Base-by-base conservation (phyloP, 1,284 basidiomycete genomes). In the Butyriboletus appendiculatus region DNA sequence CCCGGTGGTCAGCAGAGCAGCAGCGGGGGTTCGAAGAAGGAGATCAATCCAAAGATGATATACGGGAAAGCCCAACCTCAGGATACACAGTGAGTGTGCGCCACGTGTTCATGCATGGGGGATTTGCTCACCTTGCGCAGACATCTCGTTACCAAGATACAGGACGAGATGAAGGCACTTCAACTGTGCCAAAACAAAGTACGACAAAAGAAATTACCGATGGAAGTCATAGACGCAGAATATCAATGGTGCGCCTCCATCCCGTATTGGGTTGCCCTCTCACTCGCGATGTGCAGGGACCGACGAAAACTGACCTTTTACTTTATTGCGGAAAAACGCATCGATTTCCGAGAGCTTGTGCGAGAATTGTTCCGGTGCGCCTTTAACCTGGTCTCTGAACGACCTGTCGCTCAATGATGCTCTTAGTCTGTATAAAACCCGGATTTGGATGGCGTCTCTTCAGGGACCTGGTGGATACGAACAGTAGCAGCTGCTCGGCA, bases 181-280 rank as follows among this genome's bases (percentile, higher is more conserved):
- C 87, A 92, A 66, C 77, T 98, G 55, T 97, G 96, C 66, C 84
- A 94, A 69, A 89, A 81, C 56, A 98, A 98, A 72, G 95, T 97
- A 15, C 79, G 85, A 47, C 92, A 94, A 73, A 91, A 94, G 75
- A 92, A 94, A 67, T 75, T 99, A 65, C 94, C 95, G 16, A 99
- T 99, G 96, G 92, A 96, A 73, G 94, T 99, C 55, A 88, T 97
- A 53, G 95, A 97, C 69, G 96, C 95, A 32, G 96, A 98, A 75
- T 98, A 96, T 77, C 96, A 99, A 72, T 98, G 93, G 93, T 93
- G 55, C 39, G 86, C 76, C 35, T 20, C 37, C n/a, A 30, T 18
- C 48, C 12, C 9, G 42, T 30, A n/a, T 40, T 8, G 50, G 42
- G 2, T 16, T 45, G 11, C 9, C 9, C 6, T 14, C 20, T 47